Evolutionary conservation across 2,329 filamentous ascomycete genomes (phyloP), one percentile per base, ranked within the genome.

Genomic region (Xylariaceae sp.): DNA sequence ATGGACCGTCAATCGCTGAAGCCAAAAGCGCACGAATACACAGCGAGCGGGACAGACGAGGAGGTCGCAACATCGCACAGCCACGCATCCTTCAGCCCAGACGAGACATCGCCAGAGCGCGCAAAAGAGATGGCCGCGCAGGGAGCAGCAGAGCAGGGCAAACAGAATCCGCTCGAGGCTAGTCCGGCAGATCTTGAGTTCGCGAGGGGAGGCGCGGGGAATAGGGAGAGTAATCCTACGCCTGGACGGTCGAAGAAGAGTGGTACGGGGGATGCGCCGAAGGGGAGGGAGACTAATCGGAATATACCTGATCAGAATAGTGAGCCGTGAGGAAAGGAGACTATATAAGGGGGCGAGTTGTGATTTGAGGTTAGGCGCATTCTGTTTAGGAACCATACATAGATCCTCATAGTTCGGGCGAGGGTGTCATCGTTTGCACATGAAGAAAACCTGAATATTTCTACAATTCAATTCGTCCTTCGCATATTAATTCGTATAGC

Each of bases 71-170:
- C 86, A 0, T 78, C 81, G 0, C 76, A 80, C 35, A 71, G 77
- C 2, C 78, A 86, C 48, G 81, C 86, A 0, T 87, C 91, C 0
- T 95, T 89, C 73, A 81, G 90, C 70, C 84, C 86, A 0, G 74
- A 78, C 57, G 83, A 83, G 71, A 92, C 88, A 30, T 76, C 79
- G 17, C 90, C 90, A 0, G 86, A 91, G 70, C 69, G 74, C 18
- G 82, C 85, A 73, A 81, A 76, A 65, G 64, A 74, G 4, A 66
- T 73, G 35, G 77, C 78, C 7, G 57, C 47, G 2, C 1, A 58
- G 42, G 55, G 53, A 15, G 62, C 62, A 15, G 74, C 71, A 5
- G 68, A 75, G 35, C 76, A 55, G 56, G 64, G 59, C 70, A 72
- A 66, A 63, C 65, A 70, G 51, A 72, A 71, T 65, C 65, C 76